Base-by-base conservation (phyloP, 192 early-diverging fungal species). In the Chytriomyces confervae region DNA sequence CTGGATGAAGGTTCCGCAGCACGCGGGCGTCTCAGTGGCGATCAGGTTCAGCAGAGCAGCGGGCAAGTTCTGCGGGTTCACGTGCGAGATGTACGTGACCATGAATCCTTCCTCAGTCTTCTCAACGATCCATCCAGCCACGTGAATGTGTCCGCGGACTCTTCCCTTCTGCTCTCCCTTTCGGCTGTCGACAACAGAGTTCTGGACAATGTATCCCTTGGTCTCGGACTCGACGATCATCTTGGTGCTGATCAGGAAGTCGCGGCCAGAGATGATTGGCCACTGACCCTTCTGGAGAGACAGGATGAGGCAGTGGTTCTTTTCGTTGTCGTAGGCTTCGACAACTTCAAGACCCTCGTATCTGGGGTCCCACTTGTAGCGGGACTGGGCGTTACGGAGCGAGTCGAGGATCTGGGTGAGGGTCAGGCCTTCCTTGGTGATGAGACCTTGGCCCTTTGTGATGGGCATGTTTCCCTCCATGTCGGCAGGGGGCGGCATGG, bases 51-150 rank as follows among this genome's bases (percentile, higher is more conserved):
- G 7, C 57, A 74, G 45, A 10, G 72, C 46, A 23, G 8, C 13
- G 8, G 72, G 72, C 61, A 74, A 46, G 13, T 49, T 57, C 45
- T 46, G 24, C 0, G 74, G 62, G 49, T 76, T 57, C 45, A 66
- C 45, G 62, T 76, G 74, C 8, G 62, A 64, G 29, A 76, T 61
- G 49, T 76, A 76, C 18, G 74, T 76, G 11, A 76, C 8, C 11
- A 44, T 10, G 62, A 62, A 76, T 2, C 63, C 63, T n/a, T 61
- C 24, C 13, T n/a, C 45, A 13, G 36, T n/a, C 74, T 76, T 76
- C 29, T 76, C 74, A 53, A 76, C 20, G 48, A 76, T 57, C 74
- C 74, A 76, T 9, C 74, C 74, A 24, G 61, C 74, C 65, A 8
- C 11, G 74, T 66, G 66, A 48, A 66, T 51, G 50, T 76, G 62